Base-by-base conservation (phyloP, 805 yeast species). In the Scheffersomyces stipitis region DNA sequence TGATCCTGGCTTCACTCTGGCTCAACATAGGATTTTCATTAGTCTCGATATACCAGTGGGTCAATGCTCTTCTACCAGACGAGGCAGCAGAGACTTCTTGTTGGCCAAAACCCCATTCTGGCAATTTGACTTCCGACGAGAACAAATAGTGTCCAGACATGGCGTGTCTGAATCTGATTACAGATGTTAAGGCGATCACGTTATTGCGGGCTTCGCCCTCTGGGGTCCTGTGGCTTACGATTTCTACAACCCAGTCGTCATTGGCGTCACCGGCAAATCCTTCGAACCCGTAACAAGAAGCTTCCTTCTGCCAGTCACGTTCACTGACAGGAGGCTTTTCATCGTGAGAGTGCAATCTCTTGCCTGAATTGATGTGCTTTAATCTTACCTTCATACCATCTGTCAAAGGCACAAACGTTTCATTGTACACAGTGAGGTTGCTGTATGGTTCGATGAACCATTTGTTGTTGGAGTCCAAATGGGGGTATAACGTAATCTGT, bases 301-400 rank as follows among this genome's bases (percentile, higher is more conserved):
- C 87, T 66, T 86, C 95, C 60, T 82, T 83, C 65, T 83, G 90
- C 93, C 93, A 86, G 52, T 86, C 95, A 41, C 73, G 66, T 54
- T 79, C 83, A 39, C 83, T 69, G 14, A 84, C 87, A 13, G 91
- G 86, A 17, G 90, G 81, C 60, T 85, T 81, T 51, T 83, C 82
- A 57, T 86, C 93, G 56, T 86, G 95, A 6, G 93, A 80, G 62
- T 86, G 95, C 54, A 86, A 71, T 70, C 93, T 77, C 56, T 85
- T 66, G 34, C 71, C 69, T 16, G 89, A 75, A 33, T 56, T 49
- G 9, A 63, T 54, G 58, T 86, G 95, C 46, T 60, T 63, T 54
- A 86, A 72, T 68, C 90, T 76, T 49, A 86, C 76, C 58, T 82
- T 82, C 44, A 81, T 78, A 38, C 86, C 87, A 56, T 84, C 80